A percentile compares a stretch with the other conserved stretches of the same genome.
Conservation (phyloP, 306 rosid genomes). For the Trifolium dubium region DNA sequence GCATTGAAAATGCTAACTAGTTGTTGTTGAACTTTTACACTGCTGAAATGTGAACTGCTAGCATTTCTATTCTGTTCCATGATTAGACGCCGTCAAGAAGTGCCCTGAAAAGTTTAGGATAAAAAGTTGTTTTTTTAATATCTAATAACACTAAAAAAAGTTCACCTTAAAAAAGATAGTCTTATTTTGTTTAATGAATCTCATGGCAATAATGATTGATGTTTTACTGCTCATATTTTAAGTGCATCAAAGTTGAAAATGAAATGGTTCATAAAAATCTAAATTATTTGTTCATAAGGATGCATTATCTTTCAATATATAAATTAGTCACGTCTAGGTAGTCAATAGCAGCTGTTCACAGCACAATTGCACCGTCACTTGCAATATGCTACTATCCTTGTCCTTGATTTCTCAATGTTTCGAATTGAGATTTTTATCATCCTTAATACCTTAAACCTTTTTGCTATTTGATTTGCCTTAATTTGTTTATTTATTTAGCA, state of each 20-base stretch:
- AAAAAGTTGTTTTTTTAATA: no score
- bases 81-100: not conserved
- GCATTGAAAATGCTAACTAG: constrained; percentile 16
- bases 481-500: not conserved
- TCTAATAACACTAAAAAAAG: no score
- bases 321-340: not conserved
- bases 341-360: no score
- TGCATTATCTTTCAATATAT: not conserved
- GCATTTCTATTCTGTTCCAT: not conserved
- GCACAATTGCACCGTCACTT: not conserved
- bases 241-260: not conserved
- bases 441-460: constrained; percentile 2
- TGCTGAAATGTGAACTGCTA: constrained; percentile 19
- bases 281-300: not conserved
- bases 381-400: not conserved
- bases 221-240: not conserved
- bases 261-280: constrained; percentile 9
- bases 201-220: not conserved
- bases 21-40: constrained; percentile 20
- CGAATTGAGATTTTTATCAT: constrained; percentile 18
- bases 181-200: constrained; percentile 1
- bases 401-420: constrained; percentile 17
- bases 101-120: not conserved
- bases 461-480: not conserved
- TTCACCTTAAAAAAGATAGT: no score